Base-by-base conservation (phyloP, 768 basidiomycete species). In the Termitomyces sp. region DNA sequence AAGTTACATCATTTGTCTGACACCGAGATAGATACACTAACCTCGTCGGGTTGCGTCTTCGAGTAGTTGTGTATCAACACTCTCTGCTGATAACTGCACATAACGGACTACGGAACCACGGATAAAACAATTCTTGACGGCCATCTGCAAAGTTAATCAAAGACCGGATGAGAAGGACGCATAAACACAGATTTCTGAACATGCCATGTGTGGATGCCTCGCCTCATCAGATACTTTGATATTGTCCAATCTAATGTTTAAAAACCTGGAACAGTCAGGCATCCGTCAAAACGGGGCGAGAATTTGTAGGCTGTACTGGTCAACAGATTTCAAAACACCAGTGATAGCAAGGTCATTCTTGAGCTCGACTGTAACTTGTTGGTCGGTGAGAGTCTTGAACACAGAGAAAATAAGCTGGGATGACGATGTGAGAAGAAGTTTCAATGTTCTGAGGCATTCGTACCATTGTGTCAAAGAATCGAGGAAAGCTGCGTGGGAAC, bases 291-390 rank as follows among this genome's bases (percentile, higher is more conserved):
- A 18, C 12, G 38, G 16, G 36, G n/a, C n/a, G 26, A 23, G 38
- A 49, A 40, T 13, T 40, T 47, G 58, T 35, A 30, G 46, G 46
- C 41, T 88, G 61, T 64, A 95, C 96, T 99, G 96, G 79, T 99
- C 96, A 54, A 99, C 95, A 35, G 94, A 97, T 82, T 97, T 97
- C 66, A 99, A 75, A 30, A 91, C 88, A 1, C 96, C 96, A 10
- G 91, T 93, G 72, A 99, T 97, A 20, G 91, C 94, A 56, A 98
- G 86, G 74, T 98, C 97, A 76, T 99, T 99, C 79, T 99, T 99
- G 69, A 99, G 86, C 72, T 98, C 95, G 64, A 97, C 95, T 5
- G 92, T 94, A 67, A 98, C 95, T 68, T 88, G 86, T 70, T 98
- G 96, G 75, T 98, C 95, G 10, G 95, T 98, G 35, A 99, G 85